A percentile compares a stretch with the other conserved stretches of the same genome.
These are phyloP conservation scores for Globisporangium paddicum DNA, from an alignment of 352 stramenopile genomes.

Conservation along the genomic window DNA sequence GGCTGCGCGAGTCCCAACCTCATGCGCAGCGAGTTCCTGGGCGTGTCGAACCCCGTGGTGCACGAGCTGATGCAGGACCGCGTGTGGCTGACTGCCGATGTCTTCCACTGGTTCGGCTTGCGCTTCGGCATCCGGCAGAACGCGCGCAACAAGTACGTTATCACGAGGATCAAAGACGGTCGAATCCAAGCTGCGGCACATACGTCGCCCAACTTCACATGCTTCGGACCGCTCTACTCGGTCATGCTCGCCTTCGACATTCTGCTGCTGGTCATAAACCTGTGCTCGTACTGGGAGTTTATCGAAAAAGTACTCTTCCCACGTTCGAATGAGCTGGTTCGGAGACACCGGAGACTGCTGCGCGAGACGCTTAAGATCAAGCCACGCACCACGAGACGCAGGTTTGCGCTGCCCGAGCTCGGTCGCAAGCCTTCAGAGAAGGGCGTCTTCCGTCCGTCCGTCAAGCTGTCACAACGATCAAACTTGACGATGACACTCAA, in stretches of 20 bases:
- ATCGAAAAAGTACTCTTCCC: constrained; percentile 11
- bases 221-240: constrained; percentile 21
- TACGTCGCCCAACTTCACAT: constrained; percentile 21
- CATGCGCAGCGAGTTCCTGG: constrained; percentile 14
- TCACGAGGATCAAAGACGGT: constrained; percentile 2
- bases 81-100: constrained; percentile 21
- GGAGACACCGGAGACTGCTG: constrained; percentile 5
- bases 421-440: neutral
- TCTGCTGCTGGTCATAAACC: constrained; percentile 17
- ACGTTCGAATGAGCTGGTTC: constrained; percentile 13
- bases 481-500: neutral
- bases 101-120: constrained; percentile 16
- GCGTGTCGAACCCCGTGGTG: constrained; percentile 15
- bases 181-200: neutral
- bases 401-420: constrained; percentile 3
- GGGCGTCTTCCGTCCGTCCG: neutral
- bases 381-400: neutral
- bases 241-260: constrained; percentile 22
- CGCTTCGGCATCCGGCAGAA: constrained; percentile 23
- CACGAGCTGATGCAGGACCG: constrained; percentile 11
- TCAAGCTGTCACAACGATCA: neutral
- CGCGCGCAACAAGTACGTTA: constrained; percentile 12
- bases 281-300: constrained; percentile 17
- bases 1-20: constrained; percentile 24
- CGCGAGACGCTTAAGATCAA: constrained; percentile 5